phyloP scores from a whole-genome alignment of 306 rosid genomes.

The Medicago ruthenica region DNA sequence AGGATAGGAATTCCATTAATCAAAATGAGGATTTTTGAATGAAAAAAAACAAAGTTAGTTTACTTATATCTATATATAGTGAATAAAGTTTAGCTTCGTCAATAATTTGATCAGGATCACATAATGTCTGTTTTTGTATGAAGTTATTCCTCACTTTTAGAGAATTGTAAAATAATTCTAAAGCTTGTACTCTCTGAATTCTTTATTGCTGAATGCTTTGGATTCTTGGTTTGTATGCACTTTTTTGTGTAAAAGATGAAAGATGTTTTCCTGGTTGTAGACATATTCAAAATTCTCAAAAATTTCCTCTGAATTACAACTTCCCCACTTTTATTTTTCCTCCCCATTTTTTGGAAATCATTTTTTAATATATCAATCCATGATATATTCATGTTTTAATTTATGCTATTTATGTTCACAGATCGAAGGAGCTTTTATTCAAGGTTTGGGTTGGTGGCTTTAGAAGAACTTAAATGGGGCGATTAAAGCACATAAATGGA shows the following conservation, averaged over 20 bases:
- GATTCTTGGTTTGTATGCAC: background rate
- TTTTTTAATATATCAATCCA: conserved; percentile 16
- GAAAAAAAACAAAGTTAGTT: background rate
- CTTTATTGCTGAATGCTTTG: conserved; percentile 4
- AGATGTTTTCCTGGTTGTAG: conserved; percentile 18
- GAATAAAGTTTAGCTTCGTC: conserved; percentile 19
- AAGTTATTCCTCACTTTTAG: conserved; percentile 21
- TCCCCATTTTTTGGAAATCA: conserved; percentile 26
- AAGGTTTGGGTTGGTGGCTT: conserved; percentile 95
- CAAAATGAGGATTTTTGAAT: conserved; percentile 18
- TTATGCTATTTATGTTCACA: conserved; percentile 44
- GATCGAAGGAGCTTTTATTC: conserved; percentile 95
- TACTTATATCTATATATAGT: background rate
- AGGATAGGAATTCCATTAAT: conserved; percentile 32
- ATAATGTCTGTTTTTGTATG: conserved; percentile 11
- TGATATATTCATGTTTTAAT: conserved; percentile 26
- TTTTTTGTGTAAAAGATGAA: background rate
- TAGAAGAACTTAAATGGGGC: conserved; percentile 98
- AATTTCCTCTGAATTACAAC: conserved; percentile 25
- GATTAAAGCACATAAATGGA: conserved; percentile 92
- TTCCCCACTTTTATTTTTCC: background rate
- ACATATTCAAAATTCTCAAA: background rate
- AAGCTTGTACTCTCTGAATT: background rate
- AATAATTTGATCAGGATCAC: conserved; percentile 31
- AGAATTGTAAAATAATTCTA: background rate